Evolutionary conservation across 2,329 filamentous ascomycete genomes (phyloP), one percentile per base, ranked within the genome.

Genomic region (Chalara sp.): DNA sequence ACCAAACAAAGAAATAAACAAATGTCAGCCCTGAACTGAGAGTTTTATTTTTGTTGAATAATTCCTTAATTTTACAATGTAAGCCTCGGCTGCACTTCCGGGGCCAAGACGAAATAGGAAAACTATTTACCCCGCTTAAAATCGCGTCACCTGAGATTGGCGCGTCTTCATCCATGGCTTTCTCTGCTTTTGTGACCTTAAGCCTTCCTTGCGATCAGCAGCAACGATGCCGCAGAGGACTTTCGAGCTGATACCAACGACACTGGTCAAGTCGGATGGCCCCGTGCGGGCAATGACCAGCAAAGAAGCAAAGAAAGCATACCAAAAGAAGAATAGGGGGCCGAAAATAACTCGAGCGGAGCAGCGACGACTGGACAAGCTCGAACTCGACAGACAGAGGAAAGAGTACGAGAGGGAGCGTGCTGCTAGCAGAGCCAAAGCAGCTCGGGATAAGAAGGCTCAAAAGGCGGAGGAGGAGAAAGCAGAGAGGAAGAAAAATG

Each of bases 331-430:
- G 56, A 78, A 63, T 31, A 64, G 66, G 53, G 66, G 56, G 2
- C 70, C 71, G 1, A 69, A 67, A 48, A 59, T 76, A 29, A 71
- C 70, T 37, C 72, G 71, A 48, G 61, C 58, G 1, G 64, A 66
- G 41, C 63, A 64, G 50, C 57, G 59, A 44, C 50, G 53, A 53
- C 68, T 68, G 30, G 73, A 77, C 53, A 66, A 67, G 52, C 68
- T 72, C 29, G 62, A 65, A 46, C 52, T 67, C 54, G 39, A 64
- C 32, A 64, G 68, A 44, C 72, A 76, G 46, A 67, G 63, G 29
- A 70, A 68, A 42, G 77, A 82, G 53, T 76, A 79, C 56, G 76
- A 80, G 51, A 60, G 76, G 76, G 59, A 69, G 74, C 29, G 76
- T 76, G 58, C 74, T 71, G 62, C 76, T 74, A 58, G 69, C 3